These are phyloP conservation scores for Hemisphaericaspora xylanilytica DNA, from an alignment of 1,139 yeast genomes.

Conservation along the genomic window DNA sequence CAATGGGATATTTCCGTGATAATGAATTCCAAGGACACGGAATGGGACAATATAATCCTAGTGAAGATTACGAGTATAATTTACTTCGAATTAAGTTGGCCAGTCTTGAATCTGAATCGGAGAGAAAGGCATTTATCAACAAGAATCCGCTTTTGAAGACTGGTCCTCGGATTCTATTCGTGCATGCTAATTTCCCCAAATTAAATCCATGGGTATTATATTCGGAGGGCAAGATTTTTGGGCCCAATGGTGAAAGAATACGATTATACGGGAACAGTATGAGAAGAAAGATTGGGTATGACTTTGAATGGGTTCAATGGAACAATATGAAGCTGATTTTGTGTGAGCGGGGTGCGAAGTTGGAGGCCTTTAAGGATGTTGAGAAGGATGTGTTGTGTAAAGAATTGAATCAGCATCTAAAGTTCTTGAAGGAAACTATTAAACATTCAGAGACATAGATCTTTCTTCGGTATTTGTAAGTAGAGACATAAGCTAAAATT, in stretches of 20 bases:
- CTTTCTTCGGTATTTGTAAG: too few species aligned
- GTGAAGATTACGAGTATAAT: conserved; percentile 45
- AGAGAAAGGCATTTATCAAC: conserved; percentile 12
- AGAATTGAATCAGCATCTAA: conserved; percentile 48
- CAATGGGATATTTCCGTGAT: conserved; percentile 51
- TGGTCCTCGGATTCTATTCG: conserved; percentile 49
- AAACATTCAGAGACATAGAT: conserved; percentile 4
- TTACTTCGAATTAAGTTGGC: conserved; percentile 7
- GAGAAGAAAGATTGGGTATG: conserved; percentile 50
- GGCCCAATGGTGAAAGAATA: conserved; percentile 42
- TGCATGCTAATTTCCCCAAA: conserved; percentile 68
- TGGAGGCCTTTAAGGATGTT: conserved; percentile 47
- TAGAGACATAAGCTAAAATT: too few species aligned
- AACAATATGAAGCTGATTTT: conserved; percentile 53
- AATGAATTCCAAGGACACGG: conserved; percentile 58
- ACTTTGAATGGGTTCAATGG: conserved; percentile 64
- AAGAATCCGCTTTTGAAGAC: conserved; percentile 18
- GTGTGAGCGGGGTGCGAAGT: conserved; percentile 50
- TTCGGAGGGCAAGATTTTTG: conserved; percentile 38
- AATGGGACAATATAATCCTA: conserved; percentile 73
- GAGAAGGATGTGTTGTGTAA: conserved; percentile 43
- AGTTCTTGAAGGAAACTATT: conserved; percentile 36
- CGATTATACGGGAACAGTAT: conserved; percentile 56
- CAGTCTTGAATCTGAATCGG: conserved; percentile 11
- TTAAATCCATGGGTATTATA: conserved; percentile 56